A percentile compares a stretch with the other conserved stretches of the same genome.
These are phyloP conservation scores for Penicillium decumbens DNA, from an alignment of 2,329 filamentous ascomycete genomes.

Conservation along the genomic window DNA sequence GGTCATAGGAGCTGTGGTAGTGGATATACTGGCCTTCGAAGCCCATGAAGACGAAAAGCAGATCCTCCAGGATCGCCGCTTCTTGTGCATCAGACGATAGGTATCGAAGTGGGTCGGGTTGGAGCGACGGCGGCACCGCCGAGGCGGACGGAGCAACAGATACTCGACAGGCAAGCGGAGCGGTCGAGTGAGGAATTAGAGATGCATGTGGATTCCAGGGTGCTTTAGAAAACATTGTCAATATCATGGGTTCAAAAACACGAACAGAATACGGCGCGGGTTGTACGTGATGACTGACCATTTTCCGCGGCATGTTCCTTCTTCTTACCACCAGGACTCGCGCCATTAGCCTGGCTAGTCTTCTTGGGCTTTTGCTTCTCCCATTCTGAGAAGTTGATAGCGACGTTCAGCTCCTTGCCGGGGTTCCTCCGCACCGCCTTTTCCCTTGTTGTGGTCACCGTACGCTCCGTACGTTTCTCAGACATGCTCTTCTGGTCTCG, in stretches of 20 bases:
- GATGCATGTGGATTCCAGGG: slow-evolving; percentile 77
- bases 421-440: slow-evolving; percentile 59
- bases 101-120: slow-evolving; percentile 63
- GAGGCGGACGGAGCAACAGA: slow-evolving; percentile 60
- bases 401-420: slow-evolving; percentile 38
- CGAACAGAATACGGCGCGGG: not conserved
- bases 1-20: slow-evolving; percentile 77
- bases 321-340: slow-evolving; percentile 25
- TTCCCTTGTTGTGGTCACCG: slow-evolving; percentile 58
- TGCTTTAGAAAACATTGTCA: slow-evolving; percentile 24
- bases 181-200: slow-evolving; percentile 64
- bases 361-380: slow-evolving; percentile 33
- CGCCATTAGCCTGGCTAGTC: slow-evolving; percentile 19
- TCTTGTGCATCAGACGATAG: slow-evolving; percentile 79
- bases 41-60: slow-evolving; percentile 95
- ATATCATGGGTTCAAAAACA: slow-evolving; percentile 1
- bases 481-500: slow-evolving; percentile 34
- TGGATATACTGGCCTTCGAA: slow-evolving; percentile 97
- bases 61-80: slow-evolving; percentile 77
- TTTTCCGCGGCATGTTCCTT: slow-evolving; percentile 33
- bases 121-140: slow-evolving; percentile 63
- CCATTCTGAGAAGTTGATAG: slow-evolving; percentile 33
- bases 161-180: slow-evolving; percentile 67
- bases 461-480: slow-evolving; percentile 41
- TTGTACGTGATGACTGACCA: slow-evolving; percentile 23